A percentile compares a stretch with the other conserved stretches of the same genome.
phyloP scores from a whole-genome alignment of 331 rosid genomes.

The Acacia pycnantha region DNA sequence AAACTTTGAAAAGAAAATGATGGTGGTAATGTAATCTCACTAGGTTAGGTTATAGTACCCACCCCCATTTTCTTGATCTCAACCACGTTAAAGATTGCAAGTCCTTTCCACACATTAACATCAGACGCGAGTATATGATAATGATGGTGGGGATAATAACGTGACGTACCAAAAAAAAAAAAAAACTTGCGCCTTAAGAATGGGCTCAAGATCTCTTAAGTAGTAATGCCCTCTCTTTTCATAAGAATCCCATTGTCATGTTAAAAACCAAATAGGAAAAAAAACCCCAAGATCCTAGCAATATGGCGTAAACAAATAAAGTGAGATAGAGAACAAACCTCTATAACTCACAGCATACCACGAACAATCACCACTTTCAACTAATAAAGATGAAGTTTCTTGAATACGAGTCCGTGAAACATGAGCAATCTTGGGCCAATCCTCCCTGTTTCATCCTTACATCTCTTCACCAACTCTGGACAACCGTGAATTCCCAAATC shows the following conservation, averaged over 20 bases:
- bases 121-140: background rate
- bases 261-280: background rate
- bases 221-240: no score
- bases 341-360: background rate
- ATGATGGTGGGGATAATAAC: background rate
- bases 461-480: background rate
- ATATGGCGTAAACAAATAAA: background rate
- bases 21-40: no score
- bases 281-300: background rate
- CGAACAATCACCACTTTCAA: no score
- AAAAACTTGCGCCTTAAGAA: background rate
- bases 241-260: background rate
- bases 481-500: background rate
- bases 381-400: no score
- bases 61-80: background rate
- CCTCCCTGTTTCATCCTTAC: background rate
- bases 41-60: background rate
- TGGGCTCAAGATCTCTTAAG: background rate
- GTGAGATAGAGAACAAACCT: background rate
- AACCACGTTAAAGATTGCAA: background rate
- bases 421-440: slow-evolving; percentile 6
- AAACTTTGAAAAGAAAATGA: background rate
- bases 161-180: background rate
- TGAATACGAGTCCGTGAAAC: background rate
- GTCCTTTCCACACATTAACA: background rate